Conservation (phyloP, 2,329 filamentous ascomycete genomes). For the Penicillium digitatum region DNA sequence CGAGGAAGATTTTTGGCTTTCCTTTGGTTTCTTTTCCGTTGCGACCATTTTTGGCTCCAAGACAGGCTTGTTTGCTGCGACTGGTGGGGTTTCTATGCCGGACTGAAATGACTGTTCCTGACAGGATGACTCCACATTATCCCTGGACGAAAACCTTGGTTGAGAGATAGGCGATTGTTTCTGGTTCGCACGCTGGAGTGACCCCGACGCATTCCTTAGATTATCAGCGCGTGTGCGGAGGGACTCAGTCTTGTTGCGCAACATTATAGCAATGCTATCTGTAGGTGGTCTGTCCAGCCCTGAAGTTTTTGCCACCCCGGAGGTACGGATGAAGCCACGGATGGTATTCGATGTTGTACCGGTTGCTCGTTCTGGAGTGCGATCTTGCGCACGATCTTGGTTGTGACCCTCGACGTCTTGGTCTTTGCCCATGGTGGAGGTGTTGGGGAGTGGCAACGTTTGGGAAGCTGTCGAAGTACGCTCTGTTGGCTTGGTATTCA, state of each 20-base stretch:
- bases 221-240: slow-evolving; percentile 22
- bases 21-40: background rate
- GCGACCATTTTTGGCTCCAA: background rate
- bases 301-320: slow-evolving; percentile 27
- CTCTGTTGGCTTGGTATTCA: slow-evolving; percentile 22
- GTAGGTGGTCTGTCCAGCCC: slow-evolving; percentile 28
- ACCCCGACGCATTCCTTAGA: slow-evolving; percentile 18
- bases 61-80: background rate
- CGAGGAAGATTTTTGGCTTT: background rate
- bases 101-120: slow-evolving; percentile 20
- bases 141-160: slow-evolving; percentile 13
- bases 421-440: slow-evolving; percentile 11
- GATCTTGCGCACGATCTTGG: slow-evolving; percentile 1
- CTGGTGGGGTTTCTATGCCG: slow-evolving; percentile 4
- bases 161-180: slow-evolving; percentile 16
- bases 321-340: slow-evolving; percentile 39
- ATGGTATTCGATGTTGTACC: slow-evolving; percentile 24
- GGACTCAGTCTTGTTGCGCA: slow-evolving; percentile 22
- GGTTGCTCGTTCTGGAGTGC: background rate
- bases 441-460: slow-evolving; percentile 12
- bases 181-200: slow-evolving; percentile 10
- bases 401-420: slow-evolving; percentile 5
- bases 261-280: slow-evolving; percentile 23
- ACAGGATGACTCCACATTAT: slow-evolving; percentile 24
- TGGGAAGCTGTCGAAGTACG: slow-evolving; percentile 23